Conservation (phyloP, 139 green algal genomes). For the Zygnema circumcarinatum region DNA sequence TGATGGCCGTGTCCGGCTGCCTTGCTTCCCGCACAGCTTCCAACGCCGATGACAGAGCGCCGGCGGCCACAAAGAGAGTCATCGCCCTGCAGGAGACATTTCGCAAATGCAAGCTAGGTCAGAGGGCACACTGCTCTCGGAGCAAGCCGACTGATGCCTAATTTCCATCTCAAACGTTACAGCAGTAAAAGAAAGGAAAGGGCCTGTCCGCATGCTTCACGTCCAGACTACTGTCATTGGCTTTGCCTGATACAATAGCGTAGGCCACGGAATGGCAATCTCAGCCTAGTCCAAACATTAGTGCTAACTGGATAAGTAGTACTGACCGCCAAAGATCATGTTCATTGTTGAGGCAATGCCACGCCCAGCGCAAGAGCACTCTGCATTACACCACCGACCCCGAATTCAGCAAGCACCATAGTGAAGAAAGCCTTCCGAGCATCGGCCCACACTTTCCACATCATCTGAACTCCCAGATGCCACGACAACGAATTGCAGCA, state of each 20-base stretch:
- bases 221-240: background rate
- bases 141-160: too few relatives aligned
- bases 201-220: too few relatives aligned
- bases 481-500: too few relatives aligned
- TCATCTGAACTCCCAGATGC: background rate
- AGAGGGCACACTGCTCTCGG: too few relatives aligned
- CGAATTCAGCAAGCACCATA: too few relatives aligned
- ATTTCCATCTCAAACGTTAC: too few relatives aligned
- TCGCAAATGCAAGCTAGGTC: background rate
- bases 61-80: conserved; percentile 40
- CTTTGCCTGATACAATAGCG: background rate
- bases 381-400: too few relatives aligned
- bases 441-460: background rate
- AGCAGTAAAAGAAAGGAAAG: too few relatives aligned
- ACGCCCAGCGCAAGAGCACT: conserved; percentile 29
- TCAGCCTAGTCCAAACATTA: too few relatives aligned
- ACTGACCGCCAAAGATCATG: conserved; percentile 38
- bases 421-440: too few relatives aligned
- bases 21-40: background rate
- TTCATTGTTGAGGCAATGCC: conserved; percentile 24
- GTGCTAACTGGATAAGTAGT: too few relatives aligned
- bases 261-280: too few relatives aligned
- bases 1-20: conserved; percentile 38
- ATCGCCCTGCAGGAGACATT: conserved; percentile 16
- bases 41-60: conserved; percentile 5